Base-by-base conservation (phyloP, 2,329 filamentous ascomycete species). In the Curvularia lunata region DNA sequence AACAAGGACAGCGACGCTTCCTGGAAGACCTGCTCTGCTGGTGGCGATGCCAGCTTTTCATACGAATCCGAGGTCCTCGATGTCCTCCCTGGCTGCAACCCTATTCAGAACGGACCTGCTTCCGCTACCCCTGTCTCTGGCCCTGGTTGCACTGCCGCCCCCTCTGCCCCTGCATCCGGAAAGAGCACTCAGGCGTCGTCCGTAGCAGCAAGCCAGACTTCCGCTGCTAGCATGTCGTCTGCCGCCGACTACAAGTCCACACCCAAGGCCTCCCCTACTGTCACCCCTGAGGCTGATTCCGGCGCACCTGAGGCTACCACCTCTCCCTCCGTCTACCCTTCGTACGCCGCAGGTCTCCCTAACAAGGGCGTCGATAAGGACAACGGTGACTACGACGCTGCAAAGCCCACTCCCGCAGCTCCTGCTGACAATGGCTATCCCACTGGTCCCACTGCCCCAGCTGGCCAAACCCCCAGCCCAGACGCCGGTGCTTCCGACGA, bases 21-120 rank as follows among this genome's bases (percentile, higher is more conserved):
- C 7, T 76, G 70, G 56, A 51, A 68, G 25, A 56, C 59, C 23
- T 77, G 75, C 62, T 52, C 67, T 16, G 72, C 72, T 7, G 6
- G 13, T 3, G 64, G 45, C 25, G 48, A 48, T 1, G 57, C 61
- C 13, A 65, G 61, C 47, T 46, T 42, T 3, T 57, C 59, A 2
- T 65, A 70, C 2, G 65, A 67, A 34, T 37, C 38, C 8, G 47
- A 58, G 18, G 60, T 64, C 19, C 47, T 76, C 5, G 66, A 74
- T 13, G 69, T 66, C 52, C 72, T 77, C 7, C 75, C 75, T 34
- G 75, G 75, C 21, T 77, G 75, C 69, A 77, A 77, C 54, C 73
- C 75, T n/a, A 54, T 77, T 27, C 75, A 77, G 58, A 60, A 65
- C 48, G 75, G 75, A 2, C 75, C 75, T 41, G 70, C 66, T 21